Conservation (phyloP, 345 rosid genomes). For the Angophora floribunda region DNA sequence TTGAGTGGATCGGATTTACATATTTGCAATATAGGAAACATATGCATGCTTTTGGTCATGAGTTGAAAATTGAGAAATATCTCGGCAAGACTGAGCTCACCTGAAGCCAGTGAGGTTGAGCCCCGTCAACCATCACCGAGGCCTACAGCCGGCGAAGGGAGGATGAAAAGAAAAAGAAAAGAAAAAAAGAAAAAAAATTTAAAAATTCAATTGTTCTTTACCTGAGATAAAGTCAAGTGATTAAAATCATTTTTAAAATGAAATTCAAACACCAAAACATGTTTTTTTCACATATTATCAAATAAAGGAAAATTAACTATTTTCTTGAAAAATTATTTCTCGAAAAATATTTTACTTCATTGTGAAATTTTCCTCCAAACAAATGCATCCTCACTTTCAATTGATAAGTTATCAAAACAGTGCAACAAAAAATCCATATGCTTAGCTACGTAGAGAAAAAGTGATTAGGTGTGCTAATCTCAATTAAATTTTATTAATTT, state of each 20-base stretch:
- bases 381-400: neutral
- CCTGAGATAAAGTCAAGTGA: neutral
- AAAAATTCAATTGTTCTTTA: too few species aligned
- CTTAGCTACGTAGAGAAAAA: too few species aligned
- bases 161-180: neutral
- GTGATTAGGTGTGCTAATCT: neutral
- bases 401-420: neutral
- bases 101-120: neutral
- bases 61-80: neutral
- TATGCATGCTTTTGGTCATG: neutral
- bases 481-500: neutral
- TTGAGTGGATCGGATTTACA: neutral
- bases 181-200: too few species aligned
- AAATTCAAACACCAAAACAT: too few species aligned
- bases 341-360: too few species aligned
- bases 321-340: too few species aligned
- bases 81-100: neutral
- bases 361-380: too few species aligned
- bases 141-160: fast-evolving
- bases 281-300: neutral
- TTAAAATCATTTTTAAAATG: too few species aligned
- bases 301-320: too few species aligned
- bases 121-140: fast-evolving
- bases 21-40: neutral
- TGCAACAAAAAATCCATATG: too few species aligned